Base-by-base conservation (phyloP, 306 rosid species). In the Psophocarpus tetragonolobus region DNA sequence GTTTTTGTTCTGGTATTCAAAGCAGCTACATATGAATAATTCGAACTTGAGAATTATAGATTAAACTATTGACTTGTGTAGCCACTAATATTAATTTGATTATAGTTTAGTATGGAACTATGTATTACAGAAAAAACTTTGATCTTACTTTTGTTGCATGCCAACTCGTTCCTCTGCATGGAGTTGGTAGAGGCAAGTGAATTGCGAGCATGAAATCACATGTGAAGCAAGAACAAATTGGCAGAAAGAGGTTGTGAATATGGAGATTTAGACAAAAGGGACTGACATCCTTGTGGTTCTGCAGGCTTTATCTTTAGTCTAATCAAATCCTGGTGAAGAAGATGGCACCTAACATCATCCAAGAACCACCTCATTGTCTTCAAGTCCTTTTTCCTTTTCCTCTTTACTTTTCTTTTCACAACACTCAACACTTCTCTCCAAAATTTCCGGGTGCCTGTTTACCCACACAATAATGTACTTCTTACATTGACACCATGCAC, bases 271-370 rank as follows among this genome's bases (percentile, higher is more conserved):
- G 53, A 38, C 42, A 39, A 41, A 56, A 57, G 60, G 51, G 30
- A 27, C 57, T 20, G 81, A 74, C 84, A 83, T 27, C 36, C 74
- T 62, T 60, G 48, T 24, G 68, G 50, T 39, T 51, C 64, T 57
- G 21, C 81, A 68, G 76, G 78, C 84, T 79, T 83, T 69, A 68
- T 15, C 74, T 80, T 73, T 60, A 26, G 74, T 50, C 39, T 15
- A 41, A 50, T 50, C 39, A 10, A 41, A 50, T 41, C 33, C 12
- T 15, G 11, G 68, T 50, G 76, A 81, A 56, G 33, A 39, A 61
- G 80, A 66, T 57, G 56, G 78, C 48, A 18, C 77, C 35, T 35
- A 70, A 36, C 85, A 76, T 58, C 60, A 60, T 44, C n/a, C 62
- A 13, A 58, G 60, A 82, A 44, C 74, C 29, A 35, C 74, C 79